phyloP scores from a whole-genome alignment of 129 eudicot species.

The Dittrichia graveolens region DNA sequence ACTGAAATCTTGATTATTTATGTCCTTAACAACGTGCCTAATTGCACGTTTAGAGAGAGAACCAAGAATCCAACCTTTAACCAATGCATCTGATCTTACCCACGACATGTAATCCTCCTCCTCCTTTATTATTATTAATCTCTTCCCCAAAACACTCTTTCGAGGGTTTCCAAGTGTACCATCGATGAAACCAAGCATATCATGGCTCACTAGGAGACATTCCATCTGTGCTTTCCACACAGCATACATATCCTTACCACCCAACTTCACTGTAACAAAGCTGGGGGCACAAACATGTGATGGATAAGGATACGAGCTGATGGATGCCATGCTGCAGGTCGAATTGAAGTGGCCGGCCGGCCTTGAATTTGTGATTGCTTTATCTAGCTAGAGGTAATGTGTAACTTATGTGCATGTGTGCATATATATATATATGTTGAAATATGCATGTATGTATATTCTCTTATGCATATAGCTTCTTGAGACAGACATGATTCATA shows the following conservation, averaged over 20 bases:
- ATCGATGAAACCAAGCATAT: constrained; percentile 22
- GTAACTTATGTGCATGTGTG: not conserved
- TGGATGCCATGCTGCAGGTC: too few species aligned
- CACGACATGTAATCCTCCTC: not conserved
- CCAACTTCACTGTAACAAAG: constrained; percentile 24
- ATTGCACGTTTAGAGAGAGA: constrained; percentile 16
- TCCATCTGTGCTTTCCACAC: constrained; percentile 17
- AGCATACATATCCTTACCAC: not conserved
- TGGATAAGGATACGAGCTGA: constrained; percentile 14
- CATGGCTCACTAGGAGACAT: constrained; percentile 15
- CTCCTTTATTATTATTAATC: too few species aligned
- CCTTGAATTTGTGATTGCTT: too few species aligned
- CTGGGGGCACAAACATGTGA: constrained; percentile 9
- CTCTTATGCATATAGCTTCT: not conserved
- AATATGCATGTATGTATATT: too few species aligned
- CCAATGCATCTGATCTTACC: constrained; percentile 28
- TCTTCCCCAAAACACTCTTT: not conserved
- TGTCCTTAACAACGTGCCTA: not conserved
- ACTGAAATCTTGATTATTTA: not conserved
- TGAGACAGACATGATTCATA: not conserved
- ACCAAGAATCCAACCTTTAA: constrained; percentile 29
- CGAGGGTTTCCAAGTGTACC: not conserved
- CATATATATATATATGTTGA: too few species aligned
- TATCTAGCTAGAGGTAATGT: not conserved
- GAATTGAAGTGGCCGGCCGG: too few species aligned